Conservation (phyloP, 805 yeast species). For the Hanseniaspora nectarophila region DNA sequence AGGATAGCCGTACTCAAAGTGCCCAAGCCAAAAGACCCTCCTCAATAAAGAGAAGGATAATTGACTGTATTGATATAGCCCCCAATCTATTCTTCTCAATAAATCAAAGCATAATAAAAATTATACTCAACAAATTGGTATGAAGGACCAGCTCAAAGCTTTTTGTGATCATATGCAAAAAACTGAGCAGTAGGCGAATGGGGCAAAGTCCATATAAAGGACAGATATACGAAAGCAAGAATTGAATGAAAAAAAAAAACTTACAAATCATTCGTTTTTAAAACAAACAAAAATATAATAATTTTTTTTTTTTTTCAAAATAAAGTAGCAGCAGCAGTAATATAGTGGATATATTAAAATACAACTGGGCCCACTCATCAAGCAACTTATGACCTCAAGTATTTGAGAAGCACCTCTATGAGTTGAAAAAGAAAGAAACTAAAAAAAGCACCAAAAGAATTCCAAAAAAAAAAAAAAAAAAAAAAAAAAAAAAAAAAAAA, state of each 20-base stretch:
- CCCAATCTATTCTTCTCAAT: constrained; percentile 10
- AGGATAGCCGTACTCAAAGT: constrained; percentile 15
- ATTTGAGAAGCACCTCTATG: too few relatives aligned
- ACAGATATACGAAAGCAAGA: neutral
- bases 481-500: neutral
- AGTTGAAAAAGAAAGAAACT: too few relatives aligned
- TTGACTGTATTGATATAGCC: constrained; percentile 11
- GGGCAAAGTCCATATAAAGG: constrained; percentile 1
- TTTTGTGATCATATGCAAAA: neutral
- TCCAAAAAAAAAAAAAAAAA: too few relatives aligned
- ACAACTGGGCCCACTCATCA: neutral
- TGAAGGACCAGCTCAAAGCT: constrained; percentile 14
- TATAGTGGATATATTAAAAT: neutral
- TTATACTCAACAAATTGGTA: neutral
- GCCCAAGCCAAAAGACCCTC: neutral
- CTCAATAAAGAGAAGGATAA: neutral
- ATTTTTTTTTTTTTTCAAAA: neutral
- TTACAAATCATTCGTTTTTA: neutral
- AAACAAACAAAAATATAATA: neutral
- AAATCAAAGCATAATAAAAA: neutral
- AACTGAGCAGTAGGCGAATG: constrained; percentile 14
- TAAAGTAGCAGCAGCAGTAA: neutral
- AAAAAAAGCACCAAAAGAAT: too few relatives aligned
- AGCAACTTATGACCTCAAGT: too few relatives aligned
- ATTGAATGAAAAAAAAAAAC: neutral